Evolutionary conservation across 1,139 yeast genomes (phyloP), one percentile per base, ranked within the genome.

Genomic region (Nakaseomyces nivariensis): DNA sequence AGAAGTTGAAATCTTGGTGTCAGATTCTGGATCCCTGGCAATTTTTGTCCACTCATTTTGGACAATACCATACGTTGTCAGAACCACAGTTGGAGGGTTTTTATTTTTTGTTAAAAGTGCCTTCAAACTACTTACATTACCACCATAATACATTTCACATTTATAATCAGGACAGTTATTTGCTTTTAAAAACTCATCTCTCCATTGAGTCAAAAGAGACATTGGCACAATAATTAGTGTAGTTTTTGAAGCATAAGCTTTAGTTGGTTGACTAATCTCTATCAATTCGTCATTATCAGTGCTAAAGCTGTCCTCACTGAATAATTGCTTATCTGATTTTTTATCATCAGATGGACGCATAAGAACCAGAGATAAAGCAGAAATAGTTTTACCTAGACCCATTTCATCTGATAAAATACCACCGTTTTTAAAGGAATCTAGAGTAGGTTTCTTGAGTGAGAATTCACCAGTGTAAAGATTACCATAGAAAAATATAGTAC

Each of bases 381-480:
- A 85, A 24, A 90, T 85, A 0, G 97, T 90, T 62, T 90, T 90
- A 43, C 97, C 97, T 6, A 90, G 72, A 0, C 97, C 97, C 97
- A 90, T 90, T 64, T 90, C 97, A 67, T 90, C 97, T 0, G 97
- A 96, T n/a, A 90, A 70, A 17, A 90, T 86, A 1, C 98, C 98
- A 25, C 98, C 97, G 53, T 71, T 70, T 38, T 81, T 73, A 34
- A 77, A 67, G 0, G 82, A 72, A 53, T 75, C 78, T 6, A 83
- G 67, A 5, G 79, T 55, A 1, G 97, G 97, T 56, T 77, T 79
- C 22, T 75, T 75, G 24, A 79, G 60, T 0, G 94, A 81, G 51
- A 92, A 75, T 54, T 85, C 92, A 3, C 97, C 97, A 51, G 85
- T 81, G 63, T 85, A 86, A 54, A 88, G 69, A 61, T 90, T 92